Conservation (phyloP, 352 stramenopile genomes). For the Phytophthora chlamydospora region DNA sequence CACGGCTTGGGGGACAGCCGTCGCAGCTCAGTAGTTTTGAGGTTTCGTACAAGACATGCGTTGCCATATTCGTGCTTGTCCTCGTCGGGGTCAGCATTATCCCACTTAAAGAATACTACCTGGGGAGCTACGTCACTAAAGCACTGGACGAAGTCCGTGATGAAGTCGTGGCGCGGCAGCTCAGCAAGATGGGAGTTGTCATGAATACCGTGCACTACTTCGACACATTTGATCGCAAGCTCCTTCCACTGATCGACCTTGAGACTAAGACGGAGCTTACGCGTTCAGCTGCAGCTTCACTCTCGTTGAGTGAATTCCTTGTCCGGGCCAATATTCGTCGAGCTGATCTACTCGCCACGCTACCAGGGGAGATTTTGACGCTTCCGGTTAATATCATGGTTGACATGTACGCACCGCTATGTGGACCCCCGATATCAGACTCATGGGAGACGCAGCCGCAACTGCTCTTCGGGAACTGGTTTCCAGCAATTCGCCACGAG, state of each 20-base stretch:
- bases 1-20: neutral
- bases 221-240: constrained; percentile 32
- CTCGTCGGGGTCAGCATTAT: neutral
- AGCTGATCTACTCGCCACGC: constrained; percentile 12
- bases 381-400: constrained; percentile 20
- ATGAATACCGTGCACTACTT: constrained; percentile 37
- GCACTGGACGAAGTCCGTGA: constrained; percentile 31
- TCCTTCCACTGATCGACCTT: constrained; percentile 29
- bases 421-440: constrained; percentile 10
- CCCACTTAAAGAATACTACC: constrained; percentile 33
- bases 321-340: constrained; percentile 33
- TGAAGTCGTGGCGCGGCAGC: constrained; percentile 29
- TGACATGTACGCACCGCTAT: constrained; percentile 35
- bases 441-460: constrained; percentile 25
- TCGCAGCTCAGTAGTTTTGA: neutral
- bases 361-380: constrained; percentile 22
- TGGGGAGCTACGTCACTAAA: constrained; percentile 41
- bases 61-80: constrained; percentile 2
- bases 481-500: constrained; percentile 37
- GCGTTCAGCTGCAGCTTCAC: neutral
- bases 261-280: constrained; percentile 9
- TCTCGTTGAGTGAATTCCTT: constrained; percentile 32
- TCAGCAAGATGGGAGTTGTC: constrained; percentile 26
- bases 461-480: constrained; percentile 42
- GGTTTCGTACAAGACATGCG: constrained; percentile 17